Conservation (phyloP, 257 asterid species). For the Plantago major region DNA sequence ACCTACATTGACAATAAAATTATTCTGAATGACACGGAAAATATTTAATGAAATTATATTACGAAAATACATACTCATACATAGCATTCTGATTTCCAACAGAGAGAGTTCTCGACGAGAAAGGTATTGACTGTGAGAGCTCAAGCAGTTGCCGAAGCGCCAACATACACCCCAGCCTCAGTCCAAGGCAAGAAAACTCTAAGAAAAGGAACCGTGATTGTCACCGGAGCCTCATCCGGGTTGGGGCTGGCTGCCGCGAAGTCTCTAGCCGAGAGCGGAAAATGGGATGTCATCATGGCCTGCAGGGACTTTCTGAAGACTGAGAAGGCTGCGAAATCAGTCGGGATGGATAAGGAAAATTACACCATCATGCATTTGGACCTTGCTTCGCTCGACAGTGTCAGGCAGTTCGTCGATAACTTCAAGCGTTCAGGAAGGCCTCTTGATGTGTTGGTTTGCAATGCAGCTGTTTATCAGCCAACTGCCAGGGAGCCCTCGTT, state of each 20-base stretch:
- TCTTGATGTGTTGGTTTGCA: slow-evolving; percentile 78
- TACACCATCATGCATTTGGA: slow-evolving; percentile 84
- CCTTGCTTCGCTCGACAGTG: slow-evolving; percentile 80
- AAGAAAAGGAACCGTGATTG: slow-evolving; percentile 59
- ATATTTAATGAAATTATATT: not conserved
- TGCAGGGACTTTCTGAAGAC: slow-evolving; percentile 88
- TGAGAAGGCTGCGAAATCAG: slow-evolving; percentile 73
- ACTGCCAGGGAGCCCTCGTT: slow-evolving; percentile 76
- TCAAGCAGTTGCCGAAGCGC: slow-evolving; percentile 53
- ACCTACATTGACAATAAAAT: too few species aligned
- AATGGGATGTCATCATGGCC: slow-evolving; percentile 90
- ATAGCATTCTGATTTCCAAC: slow-evolving; percentile 9
- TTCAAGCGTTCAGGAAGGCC: slow-evolving; percentile 57
- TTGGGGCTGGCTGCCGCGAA: slow-evolving; percentile 86
- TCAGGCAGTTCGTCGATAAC: slow-evolving; percentile 71
- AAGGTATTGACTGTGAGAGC: slow-evolving; percentile 34
- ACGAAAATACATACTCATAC: not conserved
- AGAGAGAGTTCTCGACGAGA: slow-evolving; percentile 37
- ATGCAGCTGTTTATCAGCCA: slow-evolving; percentile 84
- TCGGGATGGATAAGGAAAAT: slow-evolving; percentile 65
- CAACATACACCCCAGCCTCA: slow-evolving; percentile 41
- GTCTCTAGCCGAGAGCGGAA: slow-evolving; percentile 72
- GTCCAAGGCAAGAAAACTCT: slow-evolving; percentile 62
- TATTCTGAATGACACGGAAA: too few species aligned
- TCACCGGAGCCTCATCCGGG: slow-evolving; percentile 91